phyloP scores from a whole-genome alignment of 2,329 filamentous ascomycete species.

The Tothia fuscella region DNA sequence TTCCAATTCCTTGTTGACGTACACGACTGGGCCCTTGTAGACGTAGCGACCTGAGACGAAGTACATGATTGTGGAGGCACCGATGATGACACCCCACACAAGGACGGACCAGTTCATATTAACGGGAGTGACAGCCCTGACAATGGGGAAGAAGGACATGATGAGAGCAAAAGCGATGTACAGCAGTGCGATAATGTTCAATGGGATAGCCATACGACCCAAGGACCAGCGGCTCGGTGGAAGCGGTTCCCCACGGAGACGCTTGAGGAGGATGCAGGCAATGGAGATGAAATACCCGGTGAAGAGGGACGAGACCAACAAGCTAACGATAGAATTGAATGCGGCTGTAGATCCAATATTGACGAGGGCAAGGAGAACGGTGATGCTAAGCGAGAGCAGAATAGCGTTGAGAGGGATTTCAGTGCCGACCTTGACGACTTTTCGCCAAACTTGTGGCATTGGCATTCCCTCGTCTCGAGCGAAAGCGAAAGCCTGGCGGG shows the following conservation, averaged over 20 bases:
- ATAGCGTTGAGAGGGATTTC: conserved; percentile 23
- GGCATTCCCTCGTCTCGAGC: conserved; percentile 25
- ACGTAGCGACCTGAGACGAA: conserved; percentile 29
- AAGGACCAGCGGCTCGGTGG: conserved; percentile 28
- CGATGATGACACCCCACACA: conserved; percentile 33
- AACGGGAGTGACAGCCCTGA: conserved; percentile 16
- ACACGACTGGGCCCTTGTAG: conserved; percentile 24
- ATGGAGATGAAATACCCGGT: conserved; percentile 31
- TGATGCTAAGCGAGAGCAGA: conserved; percentile 20
- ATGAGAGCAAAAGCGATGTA: conserved; percentile 18
- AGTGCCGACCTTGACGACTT: conserved; percentile 22
- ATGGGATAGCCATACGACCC: conserved; percentile 25
- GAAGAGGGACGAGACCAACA: conserved; percentile 27
- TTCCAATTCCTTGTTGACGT: conserved; percentile 11
- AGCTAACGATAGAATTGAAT: conserved; percentile 25
- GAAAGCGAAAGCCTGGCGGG: conserved; percentile 24
- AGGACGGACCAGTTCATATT: conserved; percentile 38
- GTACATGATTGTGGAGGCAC: conserved; percentile 28
- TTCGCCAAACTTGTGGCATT: conserved; percentile 14
- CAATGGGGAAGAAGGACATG: conserved; percentile 9
- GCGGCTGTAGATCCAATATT: conserved; percentile 25
- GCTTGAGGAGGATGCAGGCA: conserved; percentile 29
- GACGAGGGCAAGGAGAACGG: conserved; percentile 21
- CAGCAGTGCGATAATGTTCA: conserved; percentile 26
- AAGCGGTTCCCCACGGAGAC: conserved; percentile 26